Percentiles rank a stretch among this genome's conserved stretches.
Conservation (phyloP, 768 basidiomycete species). For the Coprinopsis strossmayeri region DNA sequence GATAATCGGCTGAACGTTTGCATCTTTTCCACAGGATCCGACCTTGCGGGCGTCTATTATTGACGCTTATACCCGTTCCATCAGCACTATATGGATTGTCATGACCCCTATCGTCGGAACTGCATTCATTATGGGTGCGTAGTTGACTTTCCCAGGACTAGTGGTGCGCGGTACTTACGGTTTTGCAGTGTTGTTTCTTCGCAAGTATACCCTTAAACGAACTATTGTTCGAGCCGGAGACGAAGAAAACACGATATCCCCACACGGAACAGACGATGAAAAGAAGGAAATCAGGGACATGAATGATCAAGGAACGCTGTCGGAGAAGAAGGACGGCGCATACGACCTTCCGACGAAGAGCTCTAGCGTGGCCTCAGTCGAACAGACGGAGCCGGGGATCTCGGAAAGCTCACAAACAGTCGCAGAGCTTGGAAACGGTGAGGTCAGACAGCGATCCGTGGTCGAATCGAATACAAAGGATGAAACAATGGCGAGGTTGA, state of each 20-base stretch:
- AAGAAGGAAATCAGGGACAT: constrained; percentile 13
- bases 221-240: constrained; percentile 35
- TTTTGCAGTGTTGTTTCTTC: constrained; percentile 44
- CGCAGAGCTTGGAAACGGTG: too few species aligned
- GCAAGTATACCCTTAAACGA: constrained; percentile 54
- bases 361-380: too few species aligned
- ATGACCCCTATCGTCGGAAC: constrained; percentile 51
- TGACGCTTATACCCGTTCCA: constrained; percentile 57
- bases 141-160: constrained; percentile 13
- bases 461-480: too few species aligned
- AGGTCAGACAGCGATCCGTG: too few species aligned
- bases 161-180: neutral
- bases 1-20: too few species aligned
- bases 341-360: too few species aligned
- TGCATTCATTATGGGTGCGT: constrained; percentile 46
- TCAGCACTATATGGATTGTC: constrained; percentile 60
- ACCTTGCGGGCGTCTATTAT: constrained; percentile 40
- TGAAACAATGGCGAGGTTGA: too few species aligned
- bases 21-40: constrained; percentile 40
- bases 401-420: too few species aligned
- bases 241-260: constrained; percentile 11
- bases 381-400: too few species aligned
- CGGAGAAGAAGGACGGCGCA: neutral
- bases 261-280: constrained; percentile 5
- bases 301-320: constrained; percentile 12